Base-by-base conservation (phyloP, 1,284 basidiomycete genomes). In the Austropuccinia psidii region DNA sequence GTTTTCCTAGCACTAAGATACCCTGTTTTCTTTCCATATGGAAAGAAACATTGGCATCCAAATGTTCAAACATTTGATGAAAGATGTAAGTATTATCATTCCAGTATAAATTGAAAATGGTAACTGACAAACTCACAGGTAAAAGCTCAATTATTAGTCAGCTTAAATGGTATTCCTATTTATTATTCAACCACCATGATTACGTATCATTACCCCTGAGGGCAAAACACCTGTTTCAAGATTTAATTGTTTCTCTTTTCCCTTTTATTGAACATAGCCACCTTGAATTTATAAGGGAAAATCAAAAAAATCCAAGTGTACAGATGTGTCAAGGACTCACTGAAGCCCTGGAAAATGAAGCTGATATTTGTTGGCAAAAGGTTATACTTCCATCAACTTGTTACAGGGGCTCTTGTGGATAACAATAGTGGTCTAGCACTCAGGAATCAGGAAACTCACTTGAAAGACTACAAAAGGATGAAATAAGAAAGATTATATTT, bases 331-430 rank as follows among this genome's bases (percentile, higher is more conserved):
- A 33, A 3, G 57, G 57, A 4, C 15, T 39, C 5, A 60, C 39
- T 35, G 57, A 60, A 13, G 21, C 57, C n/a, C 39, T 60, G 31
- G 33, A 24, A 7, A 60, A 24, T 33, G 19, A 60, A 9, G 35
- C 13, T 24, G 29, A 15, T 60, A n/a, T 24, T 9, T 74, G 77
- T 29, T 74, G 75, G 11, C 70, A 73, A 1, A 57, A n/a, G 4
- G 57, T 83, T 7, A 80, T 80, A 54, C 75, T 82, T 0, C 82
- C 81, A 1, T 76, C 81, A 1, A 80, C 78, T 1, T 83, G 83
- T 47, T 70, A n/a, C n/a, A n/a, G n/a, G n/a, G n/a, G n/a, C n/a
- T n/a, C n/a, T n/a, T n/a, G n/a, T n/a, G n/a, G n/a, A n/a, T n/a
- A n/a, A n/a, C n/a, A n/a, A n/a, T n/a, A n/a, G n/a, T n/a, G n/a